Conservation (phyloP, 352 stramenopile species). For the Globisporangium spinosum region DNA sequence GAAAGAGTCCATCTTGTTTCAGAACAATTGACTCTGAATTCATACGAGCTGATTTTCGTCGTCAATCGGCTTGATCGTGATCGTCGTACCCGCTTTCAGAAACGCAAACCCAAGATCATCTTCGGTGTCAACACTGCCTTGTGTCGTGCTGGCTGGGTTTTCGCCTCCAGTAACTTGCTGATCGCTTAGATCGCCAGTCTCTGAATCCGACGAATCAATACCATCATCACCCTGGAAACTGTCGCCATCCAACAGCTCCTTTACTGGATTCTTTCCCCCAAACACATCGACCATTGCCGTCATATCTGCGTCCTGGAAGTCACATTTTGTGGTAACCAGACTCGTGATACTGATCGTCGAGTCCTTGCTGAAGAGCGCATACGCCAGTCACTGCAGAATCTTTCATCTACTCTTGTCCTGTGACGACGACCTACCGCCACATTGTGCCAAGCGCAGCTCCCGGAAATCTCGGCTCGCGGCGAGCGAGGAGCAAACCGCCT, state of each 20-base stretch:
- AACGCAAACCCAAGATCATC: background rate
- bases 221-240: background rate
- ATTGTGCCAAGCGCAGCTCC: background rate
- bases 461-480: background rate
- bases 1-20: conserved; percentile 5
- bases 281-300: conserved; percentile 23
- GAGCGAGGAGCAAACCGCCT: background rate
- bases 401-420: background rate
- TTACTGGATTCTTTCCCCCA: conserved; percentile 16
- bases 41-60: background rate
- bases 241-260: conserved; percentile 23
- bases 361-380: conserved; percentile 16
- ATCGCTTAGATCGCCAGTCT: background rate
- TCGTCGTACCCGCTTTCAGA: background rate
- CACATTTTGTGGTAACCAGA: background rate
- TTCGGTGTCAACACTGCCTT: background rate
- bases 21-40: background rate
- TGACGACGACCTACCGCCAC: too few species aligned
- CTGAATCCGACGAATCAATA: background rate
- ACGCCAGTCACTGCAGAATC: conserved; percentile 12
- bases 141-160: background rate
- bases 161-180: too few species aligned
- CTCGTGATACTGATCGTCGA: background rate
- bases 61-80: background rate
- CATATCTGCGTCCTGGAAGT: conserved; percentile 15